Evolutionary conservation across 768 basidiomycete genomes (phyloP).

Genomic region (Podaxis sp.): DNA sequence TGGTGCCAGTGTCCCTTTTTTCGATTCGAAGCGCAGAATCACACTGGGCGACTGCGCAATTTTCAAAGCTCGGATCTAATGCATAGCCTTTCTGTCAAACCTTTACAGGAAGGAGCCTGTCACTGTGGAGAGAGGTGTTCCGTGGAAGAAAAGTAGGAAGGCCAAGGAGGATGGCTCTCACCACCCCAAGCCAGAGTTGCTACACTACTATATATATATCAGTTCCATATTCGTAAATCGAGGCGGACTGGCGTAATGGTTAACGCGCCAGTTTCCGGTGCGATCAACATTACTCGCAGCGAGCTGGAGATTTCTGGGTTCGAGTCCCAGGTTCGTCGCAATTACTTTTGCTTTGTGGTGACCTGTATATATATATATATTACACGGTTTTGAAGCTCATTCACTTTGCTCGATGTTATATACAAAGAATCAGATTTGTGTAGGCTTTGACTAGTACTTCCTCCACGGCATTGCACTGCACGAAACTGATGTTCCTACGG

Average conservation of each 20-base stretch:
- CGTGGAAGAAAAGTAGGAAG: background rate
- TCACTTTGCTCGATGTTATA: too few species aligned
- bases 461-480: too few species aligned
- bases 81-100: background rate
- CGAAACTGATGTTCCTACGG: too few species aligned
- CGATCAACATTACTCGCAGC: background rate
- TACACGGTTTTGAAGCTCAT: background rate
- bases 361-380: background rate
- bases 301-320: constrained; percentile 22
- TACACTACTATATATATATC: background rate
- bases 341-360: constrained; percentile 2
- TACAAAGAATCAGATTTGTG: too few species aligned
- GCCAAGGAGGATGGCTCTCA: background rate
- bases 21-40: background rate
- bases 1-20: too few species aligned
- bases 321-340: constrained; percentile 22
- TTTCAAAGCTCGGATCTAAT: background rate
- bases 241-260: constrained; percentile 24
- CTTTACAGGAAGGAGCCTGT: background rate
- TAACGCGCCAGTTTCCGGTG: constrained; percentile 24
- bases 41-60: background rate
- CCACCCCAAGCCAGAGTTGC: background rate
- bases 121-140: background rate
- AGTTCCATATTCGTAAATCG: background rate
- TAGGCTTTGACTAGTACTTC: too few species aligned